Conservation (phyloP, 192 early-diverging fungal genomes). For the Backusella australiensis region DNA sequence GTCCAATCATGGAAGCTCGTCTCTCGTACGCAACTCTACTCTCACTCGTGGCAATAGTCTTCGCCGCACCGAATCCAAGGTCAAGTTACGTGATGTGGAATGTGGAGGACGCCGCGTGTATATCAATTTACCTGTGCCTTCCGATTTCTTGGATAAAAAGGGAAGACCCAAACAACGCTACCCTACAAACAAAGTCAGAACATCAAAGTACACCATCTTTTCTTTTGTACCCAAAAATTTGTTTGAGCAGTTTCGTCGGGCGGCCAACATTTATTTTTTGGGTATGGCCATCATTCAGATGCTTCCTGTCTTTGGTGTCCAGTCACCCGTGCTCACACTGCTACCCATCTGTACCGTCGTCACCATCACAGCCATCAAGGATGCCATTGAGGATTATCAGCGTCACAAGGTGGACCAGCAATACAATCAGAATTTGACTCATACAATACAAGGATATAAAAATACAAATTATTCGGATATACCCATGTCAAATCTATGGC, state of each 20-base stretch:
- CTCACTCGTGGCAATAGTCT: background rate
- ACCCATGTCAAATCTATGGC: background rate
- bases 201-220: slow-evolving; percentile 87
- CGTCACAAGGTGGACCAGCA: slow-evolving; percentile 81
- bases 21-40: background rate
- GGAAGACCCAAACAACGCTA: slow-evolving; percentile 56
- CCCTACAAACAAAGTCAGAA: slow-evolving; percentile 77
- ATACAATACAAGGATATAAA: slow-evolving; percentile 39
- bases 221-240: slow-evolving; percentile 90
- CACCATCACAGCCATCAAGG: slow-evolving; percentile 78
- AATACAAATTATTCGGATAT: slow-evolving; percentile 46
- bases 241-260: slow-evolving; percentile 88
- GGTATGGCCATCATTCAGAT: slow-evolving; percentile 78
- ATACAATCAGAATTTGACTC: slow-evolving; percentile 70
- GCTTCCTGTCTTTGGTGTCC: slow-evolving; percentile 77
- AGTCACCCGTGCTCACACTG: slow-evolving; percentile 74
- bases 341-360: slow-evolving; percentile 86
- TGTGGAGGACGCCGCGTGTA: slow-evolving; percentile 54
- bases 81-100: slow-evolving; percentile 41
- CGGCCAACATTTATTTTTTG: slow-evolving; percentile 87
- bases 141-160: slow-evolving; percentile 48
- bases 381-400: slow-evolving; percentile 86
- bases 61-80: slow-evolving; percentile 38
- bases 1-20: background rate
- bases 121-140: slow-evolving; percentile 62